Percentiles rank a stretch among this genome's conserved stretches.
Evolutionary conservation across 345 rosid genomes (phyloP).

Genomic region (Citrus medica): DNA sequence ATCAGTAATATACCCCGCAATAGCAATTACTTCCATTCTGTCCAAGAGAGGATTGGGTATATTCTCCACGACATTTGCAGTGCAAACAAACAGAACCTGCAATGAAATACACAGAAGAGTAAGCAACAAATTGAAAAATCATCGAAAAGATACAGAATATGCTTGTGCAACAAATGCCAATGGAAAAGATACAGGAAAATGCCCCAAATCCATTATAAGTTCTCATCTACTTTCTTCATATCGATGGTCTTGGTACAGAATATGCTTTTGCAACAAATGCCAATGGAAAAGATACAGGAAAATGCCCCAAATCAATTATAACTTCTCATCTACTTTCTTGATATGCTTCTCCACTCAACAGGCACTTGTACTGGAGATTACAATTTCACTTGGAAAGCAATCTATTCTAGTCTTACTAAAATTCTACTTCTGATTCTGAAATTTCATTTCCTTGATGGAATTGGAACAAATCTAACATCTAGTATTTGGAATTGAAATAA

Average conservation of each 20-base stretch:
- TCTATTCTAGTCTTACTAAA: not conserved
- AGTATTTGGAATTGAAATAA: not conserved
- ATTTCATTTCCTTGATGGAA: not conserved
- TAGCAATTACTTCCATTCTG: slow-evolving; percentile 97
- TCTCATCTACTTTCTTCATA: not conserved
- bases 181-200: not conserved
- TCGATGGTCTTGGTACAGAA: not conserved
- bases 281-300: not conserved
- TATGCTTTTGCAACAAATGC: not conserved
- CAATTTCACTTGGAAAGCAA: not conserved
- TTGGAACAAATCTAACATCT: not conserved
- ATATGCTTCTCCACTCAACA: not conserved
- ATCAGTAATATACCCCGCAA: slow-evolving; percentile 98
- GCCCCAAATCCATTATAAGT: not conserved
- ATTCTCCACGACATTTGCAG: slow-evolving; percentile 93
- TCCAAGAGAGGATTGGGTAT: slow-evolving; percentile 98
- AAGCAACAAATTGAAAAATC: slow-evolving; percentile 6
- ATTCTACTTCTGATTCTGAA: not conserved
- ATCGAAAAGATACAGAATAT: not conserved
- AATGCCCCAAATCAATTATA: not conserved
- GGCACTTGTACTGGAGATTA: not conserved
- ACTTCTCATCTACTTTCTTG: not conserved
- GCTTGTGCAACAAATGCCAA: not conserved
- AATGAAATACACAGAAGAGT: slow-evolving; percentile 13
- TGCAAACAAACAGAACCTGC: slow-evolving; percentile 98